Evolutionary conservation across 768 basidiomycete species (phyloP).

Genomic region (Clavaria fumosa): DNA sequence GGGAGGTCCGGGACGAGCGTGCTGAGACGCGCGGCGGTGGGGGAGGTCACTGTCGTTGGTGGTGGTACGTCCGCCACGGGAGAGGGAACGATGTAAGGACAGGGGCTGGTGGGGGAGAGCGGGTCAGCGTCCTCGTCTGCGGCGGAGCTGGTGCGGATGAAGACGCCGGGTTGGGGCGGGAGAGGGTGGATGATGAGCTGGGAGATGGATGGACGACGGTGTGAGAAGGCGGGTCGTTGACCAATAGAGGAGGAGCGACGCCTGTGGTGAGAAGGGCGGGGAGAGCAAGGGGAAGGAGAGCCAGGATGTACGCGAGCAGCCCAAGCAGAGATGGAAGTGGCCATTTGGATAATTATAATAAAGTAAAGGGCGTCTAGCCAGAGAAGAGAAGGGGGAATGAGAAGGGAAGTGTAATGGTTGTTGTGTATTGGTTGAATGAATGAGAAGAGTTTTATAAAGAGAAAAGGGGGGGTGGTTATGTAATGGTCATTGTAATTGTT

Average conservation of each 20-base stretch:
- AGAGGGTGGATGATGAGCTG: slow-evolving; percentile 27
- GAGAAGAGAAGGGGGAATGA: no score
- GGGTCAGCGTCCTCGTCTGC: no score
- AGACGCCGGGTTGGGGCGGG: slow-evolving; percentile 9
- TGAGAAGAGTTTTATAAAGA: no score
- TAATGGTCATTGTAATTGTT: no score
- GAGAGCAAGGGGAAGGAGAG: slow-evolving; percentile 44
- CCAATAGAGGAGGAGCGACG: slow-evolving; percentile 10
- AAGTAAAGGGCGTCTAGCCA: background rate
- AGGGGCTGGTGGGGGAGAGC: no score
- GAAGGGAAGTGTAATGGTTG: background rate
- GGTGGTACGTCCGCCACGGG: no score
- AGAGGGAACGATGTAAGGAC: no score
- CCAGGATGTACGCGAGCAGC: slow-evolving; percentile 53
- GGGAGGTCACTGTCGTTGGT: no score
- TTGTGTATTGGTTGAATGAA: background rate
- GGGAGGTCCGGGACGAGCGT: slow-evolving; percentile 41
- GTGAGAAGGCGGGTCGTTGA: slow-evolving; percentile 21
- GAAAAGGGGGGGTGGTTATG: no score
- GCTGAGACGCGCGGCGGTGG: slow-evolving; percentile 25
- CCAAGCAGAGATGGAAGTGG: slow-evolving; percentile 42
- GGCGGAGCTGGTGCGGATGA: no score
- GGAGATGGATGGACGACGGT: slow-evolving; percentile 29
- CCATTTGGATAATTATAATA: background rate
- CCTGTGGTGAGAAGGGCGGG: slow-evolving; percentile 21